These are phyloP conservation scores for Aspergillus bertholletiae DNA, from an alignment of 495 filamentous ascomycete species.

Conservation along the genomic window DNA sequence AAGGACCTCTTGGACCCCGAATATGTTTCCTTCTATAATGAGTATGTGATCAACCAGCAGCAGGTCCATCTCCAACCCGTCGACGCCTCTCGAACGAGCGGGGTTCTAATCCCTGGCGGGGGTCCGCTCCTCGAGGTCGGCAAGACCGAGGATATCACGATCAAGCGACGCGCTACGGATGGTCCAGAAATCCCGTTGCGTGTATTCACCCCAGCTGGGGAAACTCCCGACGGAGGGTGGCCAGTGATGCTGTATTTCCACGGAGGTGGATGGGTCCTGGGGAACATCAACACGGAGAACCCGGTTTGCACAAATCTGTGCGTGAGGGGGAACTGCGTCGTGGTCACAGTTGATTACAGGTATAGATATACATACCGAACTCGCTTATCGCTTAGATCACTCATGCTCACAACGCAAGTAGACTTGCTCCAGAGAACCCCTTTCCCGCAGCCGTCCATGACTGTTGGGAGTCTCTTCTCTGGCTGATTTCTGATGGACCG, in stretches of 20 bases:
- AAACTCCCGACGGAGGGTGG: constrained; percentile 45
- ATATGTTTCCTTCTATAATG: constrained; percentile 54
- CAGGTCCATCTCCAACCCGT: constrained; percentile 53
- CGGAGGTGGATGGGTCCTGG: constrained; percentile 58
- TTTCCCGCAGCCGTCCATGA: constrained; percentile 57
- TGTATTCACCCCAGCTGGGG: constrained; percentile 45
- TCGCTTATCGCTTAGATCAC: background rate
- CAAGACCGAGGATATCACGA: constrained; percentile 44
- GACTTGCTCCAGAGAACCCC: constrained; percentile 53
- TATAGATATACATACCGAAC: constrained; percentile 11
- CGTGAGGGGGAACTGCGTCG: constrained; percentile 45
- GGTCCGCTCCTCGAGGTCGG: constrained; percentile 49
- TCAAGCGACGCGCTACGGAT: constrained; percentile 41
- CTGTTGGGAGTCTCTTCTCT: constrained; percentile 54
- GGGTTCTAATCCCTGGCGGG: constrained; percentile 51
- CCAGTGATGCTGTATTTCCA: constrained; percentile 56
- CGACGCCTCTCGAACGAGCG: constrained; percentile 46
- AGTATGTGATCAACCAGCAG: constrained; percentile 46
- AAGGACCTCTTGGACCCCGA: constrained; percentile 43
- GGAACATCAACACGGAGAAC: constrained; percentile 57
- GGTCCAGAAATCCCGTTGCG: constrained; percentile 46
- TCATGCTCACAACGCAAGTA: constrained; percentile 1
- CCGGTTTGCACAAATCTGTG: constrained; percentile 55
- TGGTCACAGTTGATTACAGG: constrained; percentile 56
- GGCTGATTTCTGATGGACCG: constrained; percentile 43